Conservation (phyloP, 495 filamentous ascomycete species). For the Neurospora cerealis region DNA sequence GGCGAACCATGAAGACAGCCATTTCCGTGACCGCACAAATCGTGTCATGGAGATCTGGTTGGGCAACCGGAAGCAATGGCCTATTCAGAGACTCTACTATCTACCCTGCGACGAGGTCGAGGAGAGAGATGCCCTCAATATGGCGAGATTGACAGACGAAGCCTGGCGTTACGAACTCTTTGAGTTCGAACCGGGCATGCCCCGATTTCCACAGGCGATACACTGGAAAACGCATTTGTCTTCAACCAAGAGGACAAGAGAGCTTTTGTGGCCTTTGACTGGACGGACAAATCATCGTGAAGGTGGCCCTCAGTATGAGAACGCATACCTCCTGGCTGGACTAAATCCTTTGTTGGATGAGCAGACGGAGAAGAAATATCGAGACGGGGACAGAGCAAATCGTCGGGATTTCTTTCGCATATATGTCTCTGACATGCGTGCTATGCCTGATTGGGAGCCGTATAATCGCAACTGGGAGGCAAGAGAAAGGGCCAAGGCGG, state of each 20-base stretch:
- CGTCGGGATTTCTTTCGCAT: not conserved
- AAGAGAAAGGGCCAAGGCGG: not conserved
- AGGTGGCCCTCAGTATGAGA: slow-evolving; percentile 10
- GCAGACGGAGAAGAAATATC: not conserved
- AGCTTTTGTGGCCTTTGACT: not conserved
- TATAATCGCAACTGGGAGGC: not conserved
- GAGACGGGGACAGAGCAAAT: not conserved
- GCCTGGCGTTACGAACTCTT: not conserved
- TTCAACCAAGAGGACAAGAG: not conserved
- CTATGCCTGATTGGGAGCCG: not conserved
- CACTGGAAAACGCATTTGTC: not conserved
- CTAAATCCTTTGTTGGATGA: not conserved
- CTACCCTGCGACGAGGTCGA: not conserved
- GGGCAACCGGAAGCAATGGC: not conserved
- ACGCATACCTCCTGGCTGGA: slow-evolving; percentile 1
- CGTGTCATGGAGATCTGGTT: not conserved
- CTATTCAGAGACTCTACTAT: not conserved
- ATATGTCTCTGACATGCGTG: not conserved
- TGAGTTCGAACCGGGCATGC: not conserved
- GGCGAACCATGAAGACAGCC: slow-evolving; percentile 11
- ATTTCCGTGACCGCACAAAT: slow-evolving; percentile 10
- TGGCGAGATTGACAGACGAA: not conserved
- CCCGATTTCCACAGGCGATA: not conserved
- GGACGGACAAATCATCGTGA: slow-evolving; percentile 2
- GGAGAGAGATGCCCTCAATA: not conserved